A percentile compares a stretch with the other conserved stretches of the same genome.
Evolutionary conservation across 2,329 filamentous ascomycete species (phyloP).

Genomic region (Fusarium veterinarium): DNA sequence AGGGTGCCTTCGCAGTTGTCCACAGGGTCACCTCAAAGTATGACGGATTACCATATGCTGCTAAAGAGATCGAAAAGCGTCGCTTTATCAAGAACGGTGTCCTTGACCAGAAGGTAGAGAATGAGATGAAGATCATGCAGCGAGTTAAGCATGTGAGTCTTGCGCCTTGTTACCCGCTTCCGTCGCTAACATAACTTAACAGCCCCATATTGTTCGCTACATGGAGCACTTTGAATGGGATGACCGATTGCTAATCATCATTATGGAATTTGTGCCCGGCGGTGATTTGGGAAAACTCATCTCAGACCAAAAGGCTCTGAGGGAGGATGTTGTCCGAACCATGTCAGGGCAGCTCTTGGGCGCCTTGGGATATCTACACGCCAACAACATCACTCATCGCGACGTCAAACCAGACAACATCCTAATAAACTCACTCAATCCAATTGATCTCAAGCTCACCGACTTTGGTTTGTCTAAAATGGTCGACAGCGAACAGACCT

Average conservation of each 20-base stretch:
- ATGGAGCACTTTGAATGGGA: constrained; percentile 88
- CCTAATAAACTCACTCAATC: constrained; percentile 77
- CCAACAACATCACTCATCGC: constrained; percentile 92
- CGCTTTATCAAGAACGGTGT: constrained; percentile 93
- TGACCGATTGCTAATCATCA: constrained; percentile 88
- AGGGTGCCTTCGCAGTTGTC: constrained; percentile 94
- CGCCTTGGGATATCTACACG: constrained; percentile 87
- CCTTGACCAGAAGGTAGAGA: constrained; percentile 91
- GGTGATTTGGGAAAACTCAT: constrained; percentile 87
- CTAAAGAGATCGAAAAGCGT: constrained; percentile 94
- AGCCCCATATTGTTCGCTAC: constrained; percentile 92
- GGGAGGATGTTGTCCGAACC: constrained; percentile 74
- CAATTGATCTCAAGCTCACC: constrained; percentile 88
- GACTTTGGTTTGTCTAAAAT: constrained; percentile 98
- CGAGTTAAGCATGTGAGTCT: constrained; percentile 79
- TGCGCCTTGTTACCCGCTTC: neutral
- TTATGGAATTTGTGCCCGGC: constrained; percentile 90
- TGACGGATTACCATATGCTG: constrained; percentile 85
- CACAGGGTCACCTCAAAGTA: constrained; percentile 90
- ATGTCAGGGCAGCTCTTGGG: constrained; percentile 83
- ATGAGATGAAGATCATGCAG: constrained; percentile 97
- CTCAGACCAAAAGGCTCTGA: constrained; percentile 67
- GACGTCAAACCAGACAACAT: constrained; percentile 99
- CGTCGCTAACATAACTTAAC: constrained; percentile 20
- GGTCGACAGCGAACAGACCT: constrained; percentile 88